Evolutionary conservation across 2,329 filamentous ascomycete species (phyloP), one percentile per base, ranked within the genome.

Genomic region (Verruconis gallopava): DNA sequence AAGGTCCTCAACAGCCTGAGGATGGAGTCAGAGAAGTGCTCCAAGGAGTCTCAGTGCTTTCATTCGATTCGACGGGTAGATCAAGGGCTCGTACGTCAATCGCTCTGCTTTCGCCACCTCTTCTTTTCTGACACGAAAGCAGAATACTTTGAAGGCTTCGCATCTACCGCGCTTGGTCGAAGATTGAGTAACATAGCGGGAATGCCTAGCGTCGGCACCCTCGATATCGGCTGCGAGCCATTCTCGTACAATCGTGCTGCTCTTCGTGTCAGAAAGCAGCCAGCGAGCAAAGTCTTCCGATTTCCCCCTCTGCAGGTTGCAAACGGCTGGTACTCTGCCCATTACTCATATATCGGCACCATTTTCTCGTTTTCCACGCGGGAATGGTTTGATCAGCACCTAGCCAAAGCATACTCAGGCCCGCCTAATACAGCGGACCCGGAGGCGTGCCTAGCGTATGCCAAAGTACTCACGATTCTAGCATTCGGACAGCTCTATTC

Each of bases 401-500:
- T 74, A 1, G 46, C 59, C 12, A 51, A 59, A 20, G 64, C 67
- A 3, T 72, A 73, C 42, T 55, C 56, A 5, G 57, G 61, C 2
- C 55, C 58, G 1, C 62, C 62, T 0, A 61, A 71, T 36, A 55
- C 64, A 2, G 49, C 56, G 0, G 65, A 71, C 38, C 58, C 58
- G 15, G 64, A 71, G 21, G 61, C 62, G 2, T 72, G 70, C 40
- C 60, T 75, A 0, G 54, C 58, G 0, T 69, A 69, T 46, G 69
- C 69, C 43, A 70, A 75, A 40, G 56, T 71, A 3, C 55, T 75
- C 2, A 55, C 73, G 30, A 65, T 73, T 4, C 57, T 75, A 6
- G 69, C 71, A 0, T 72, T 72, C 48, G 72, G 72, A 0, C 65
- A 73, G 46, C 62, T 74, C 48, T 75, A 75, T 50, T 72, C 69